A percentile compares a stretch with the other conserved stretches of the same genome.
Evolutionary conservation across 2,329 filamentous ascomycete species (phyloP).

Genomic region (Mariannaea sp.): DNA sequence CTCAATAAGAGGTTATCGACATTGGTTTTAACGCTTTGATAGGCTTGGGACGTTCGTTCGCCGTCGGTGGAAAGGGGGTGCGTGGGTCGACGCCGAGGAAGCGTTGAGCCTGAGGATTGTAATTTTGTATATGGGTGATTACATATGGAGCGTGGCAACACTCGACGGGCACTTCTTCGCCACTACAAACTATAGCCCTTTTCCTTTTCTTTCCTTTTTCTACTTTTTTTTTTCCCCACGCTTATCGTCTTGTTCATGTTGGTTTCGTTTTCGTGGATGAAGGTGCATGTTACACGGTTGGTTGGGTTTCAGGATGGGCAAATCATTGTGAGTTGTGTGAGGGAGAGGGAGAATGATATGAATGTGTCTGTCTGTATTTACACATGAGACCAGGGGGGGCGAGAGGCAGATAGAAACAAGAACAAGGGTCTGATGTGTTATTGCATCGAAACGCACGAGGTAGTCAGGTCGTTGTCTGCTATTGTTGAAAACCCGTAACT

Average conservation of each 20-base stretch:
- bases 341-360: too few species aligned
- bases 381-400: too few species aligned
- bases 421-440: too few species aligned
- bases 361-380: too few species aligned
- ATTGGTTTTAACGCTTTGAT: neutral
- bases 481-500: too few species aligned
- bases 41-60: neutral
- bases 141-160: conserved; percentile 14
- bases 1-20: conserved; percentile 37
- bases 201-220: neutral
- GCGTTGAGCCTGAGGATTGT: conserved; percentile 19
- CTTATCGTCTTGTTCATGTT: neutral
- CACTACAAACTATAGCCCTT: conserved; percentile 14
- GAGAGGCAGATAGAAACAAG: too few species aligned
- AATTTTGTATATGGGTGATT: conserved; percentile 35
- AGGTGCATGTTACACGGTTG: conserved; percentile 6
- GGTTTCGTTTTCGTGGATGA: conserved; percentile 1
- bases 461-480: too few species aligned
- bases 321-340: neutral
- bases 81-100: conserved; percentile 1
- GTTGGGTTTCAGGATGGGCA: neutral
- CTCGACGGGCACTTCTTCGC: conserved; percentile 23
- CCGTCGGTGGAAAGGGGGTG: neutral
- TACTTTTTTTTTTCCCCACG: neutral
- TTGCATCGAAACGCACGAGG: too few species aligned